Evolutionary conservation across 148 eudicot species (phyloP), one percentile per base, ranked within the genome.

Genomic region (Chenopodium berlandieri): DNA sequence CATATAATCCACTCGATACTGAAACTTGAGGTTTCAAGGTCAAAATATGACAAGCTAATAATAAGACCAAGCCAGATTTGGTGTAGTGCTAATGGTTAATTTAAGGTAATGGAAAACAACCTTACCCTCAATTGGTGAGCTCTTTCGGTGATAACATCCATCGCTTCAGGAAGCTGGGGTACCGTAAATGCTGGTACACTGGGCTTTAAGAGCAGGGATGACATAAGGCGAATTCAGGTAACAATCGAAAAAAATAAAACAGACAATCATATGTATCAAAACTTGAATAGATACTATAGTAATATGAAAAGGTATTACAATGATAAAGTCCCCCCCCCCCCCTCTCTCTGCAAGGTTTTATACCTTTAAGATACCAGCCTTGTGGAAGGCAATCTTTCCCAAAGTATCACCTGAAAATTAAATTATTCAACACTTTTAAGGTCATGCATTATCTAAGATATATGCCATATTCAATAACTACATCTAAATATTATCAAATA

Each of bases 361-460:
- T 88, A 92, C 98, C 96, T 94, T 94, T 75, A 94, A 86, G 37
- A 94, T 94, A 86, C 98, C 98, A 80, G 98, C 96, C 81, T 94
- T 94, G 76, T 94, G 98, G 56, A 83, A 85, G 60, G 98, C 98
- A 88, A 94, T 94, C 83, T 84, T 32, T 80, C 80, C 92, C 75
- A 94, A 85, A 46, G 91, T 94, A 83, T 91, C 86, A 81, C 98
- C 98, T 94, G 88, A 83, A 85, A 62, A 80, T 75, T 72, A 77
- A 37, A 77, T 56, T 6, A 75, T 63, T 40, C 13, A 84, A 14
- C 13, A 71, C 48, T 56, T 47, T 67, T 48, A 75, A 7, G 3
- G 71, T 56, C 62, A 9, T 23, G 70, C 44, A 76, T 19, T 20
- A 32, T 58, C 44, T 31, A n/a, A 83, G 74, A 71, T 46, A 50